A percentile compares a stretch with the other conserved stretches of the same genome.
Conservation (phyloP, 2,329 filamentous ascomycete genomes). For the Cylindrodendrum hubeiense region DNA sequence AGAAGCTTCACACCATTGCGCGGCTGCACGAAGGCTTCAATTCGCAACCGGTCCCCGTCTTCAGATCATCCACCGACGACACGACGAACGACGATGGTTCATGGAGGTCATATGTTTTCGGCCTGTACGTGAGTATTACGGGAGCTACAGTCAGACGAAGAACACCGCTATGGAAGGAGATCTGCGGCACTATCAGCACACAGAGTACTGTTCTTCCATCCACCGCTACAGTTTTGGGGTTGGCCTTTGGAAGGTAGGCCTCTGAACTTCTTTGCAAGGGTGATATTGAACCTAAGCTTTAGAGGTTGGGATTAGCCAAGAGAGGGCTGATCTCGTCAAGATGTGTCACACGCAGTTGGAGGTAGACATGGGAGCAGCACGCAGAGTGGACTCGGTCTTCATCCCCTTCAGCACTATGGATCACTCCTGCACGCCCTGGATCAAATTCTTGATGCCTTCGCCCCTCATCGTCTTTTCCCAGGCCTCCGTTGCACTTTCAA, state of each 20-base stretch:
- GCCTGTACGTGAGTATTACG: background rate
- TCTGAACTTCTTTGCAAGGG: background rate
- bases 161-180: background rate
- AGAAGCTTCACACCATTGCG: background rate
- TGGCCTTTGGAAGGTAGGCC: background rate
- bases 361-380: background rate
- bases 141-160: background rate
- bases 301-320: background rate
- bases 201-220: background rate
- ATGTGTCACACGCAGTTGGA: background rate
- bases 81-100: background rate
- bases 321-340: background rate
- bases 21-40: background rate
- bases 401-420: background rate
- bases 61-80: background rate
- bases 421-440: slow-evolving; percentile 47
- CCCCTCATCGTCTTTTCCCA: slow-evolving; percentile 89
- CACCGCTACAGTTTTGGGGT: background rate
- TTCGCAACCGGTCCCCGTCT: background rate
- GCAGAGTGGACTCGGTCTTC: background rate
- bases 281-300: no score
- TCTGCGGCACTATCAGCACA: background rate
- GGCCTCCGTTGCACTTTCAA: slow-evolving; percentile 74
- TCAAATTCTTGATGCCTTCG: slow-evolving; percentile 78
- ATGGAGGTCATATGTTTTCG: background rate